Evolutionary conservation across 208 protist species (phyloP).

Genomic region (Acanthamoeba castellanii): DNA sequence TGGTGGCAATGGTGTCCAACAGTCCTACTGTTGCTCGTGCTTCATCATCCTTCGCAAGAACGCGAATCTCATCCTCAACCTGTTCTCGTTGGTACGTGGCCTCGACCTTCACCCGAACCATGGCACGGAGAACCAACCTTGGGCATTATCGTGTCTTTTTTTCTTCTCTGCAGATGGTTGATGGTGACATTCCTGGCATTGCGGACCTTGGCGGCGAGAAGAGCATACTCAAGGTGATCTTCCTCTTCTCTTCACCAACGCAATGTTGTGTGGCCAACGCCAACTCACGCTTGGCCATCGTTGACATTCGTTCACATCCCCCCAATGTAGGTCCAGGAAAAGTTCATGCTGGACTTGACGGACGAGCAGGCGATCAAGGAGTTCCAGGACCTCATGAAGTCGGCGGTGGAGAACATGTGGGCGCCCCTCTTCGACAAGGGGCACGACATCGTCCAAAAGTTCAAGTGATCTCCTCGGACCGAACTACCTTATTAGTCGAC

Average conservation of each 20-base stretch:
- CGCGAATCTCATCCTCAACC: constrained; percentile 95
- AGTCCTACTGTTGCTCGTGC: constrained; percentile 93
- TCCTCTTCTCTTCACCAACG: not conserved
- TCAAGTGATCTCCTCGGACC: not conserved
- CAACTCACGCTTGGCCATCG: not conserved
- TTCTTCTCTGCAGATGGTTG: constrained; percentile 91
- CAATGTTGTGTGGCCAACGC: too few relatives aligned
- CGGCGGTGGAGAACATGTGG: not conserved
- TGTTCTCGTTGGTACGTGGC: constrained; percentile 93
- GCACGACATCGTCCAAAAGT: not conserved
- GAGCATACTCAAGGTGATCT: constrained; percentile 60
- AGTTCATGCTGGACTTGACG: constrained; percentile 94
- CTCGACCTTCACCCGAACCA: constrained; percentile 87
- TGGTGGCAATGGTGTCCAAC: too few relatives aligned
- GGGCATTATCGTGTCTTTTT: constrained; percentile 74
- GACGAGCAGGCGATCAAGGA: constrained; percentile 95
- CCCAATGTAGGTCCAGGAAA: constrained; percentile 93
- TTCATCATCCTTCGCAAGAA: constrained; percentile 97
- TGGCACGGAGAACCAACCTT: not conserved
- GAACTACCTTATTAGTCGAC: too few relatives aligned
- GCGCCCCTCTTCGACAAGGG: constrained; percentile 24
- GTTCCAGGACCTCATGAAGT: constrained; percentile 93
- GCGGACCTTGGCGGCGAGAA: constrained; percentile 87
- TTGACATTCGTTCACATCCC: constrained; percentile 48
- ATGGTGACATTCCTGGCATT: constrained; percentile 92